phyloP scores from a whole-genome alignment of 495 filamentous ascomycete species.

The Margaritispora aquatica region DNA sequence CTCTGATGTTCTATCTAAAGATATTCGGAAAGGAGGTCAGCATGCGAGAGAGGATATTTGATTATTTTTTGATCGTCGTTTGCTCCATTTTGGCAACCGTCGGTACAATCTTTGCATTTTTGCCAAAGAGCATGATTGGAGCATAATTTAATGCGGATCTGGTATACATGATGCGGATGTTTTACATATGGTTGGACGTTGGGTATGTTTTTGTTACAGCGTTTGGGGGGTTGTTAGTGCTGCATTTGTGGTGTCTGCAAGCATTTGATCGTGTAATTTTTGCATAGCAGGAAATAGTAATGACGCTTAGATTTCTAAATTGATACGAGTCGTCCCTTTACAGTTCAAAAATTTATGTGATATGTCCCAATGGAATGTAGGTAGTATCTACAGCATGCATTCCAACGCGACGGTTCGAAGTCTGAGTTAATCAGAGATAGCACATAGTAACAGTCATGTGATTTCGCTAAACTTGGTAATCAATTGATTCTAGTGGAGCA shows the following conservation, averaged over 20 bases:
- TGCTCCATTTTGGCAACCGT: slow-evolving; percentile 63
- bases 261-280: background rate
- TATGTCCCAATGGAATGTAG: background rate
- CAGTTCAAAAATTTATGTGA: background rate
- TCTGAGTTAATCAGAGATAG: too few relatives aligned
- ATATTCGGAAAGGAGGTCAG: slow-evolving; percentile 79
- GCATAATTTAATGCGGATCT: slow-evolving; percentile 28
- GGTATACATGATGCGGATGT: background rate
- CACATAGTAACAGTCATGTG: too few relatives aligned
- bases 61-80: slow-evolving; percentile 63
- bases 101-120: slow-evolving; percentile 81
- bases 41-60: slow-evolving; percentile 54
- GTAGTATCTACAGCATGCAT: too few relatives aligned
- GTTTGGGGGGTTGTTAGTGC: background rate
- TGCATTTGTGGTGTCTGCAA: background rate
- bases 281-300: background rate
- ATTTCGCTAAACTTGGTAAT: too few relatives aligned
- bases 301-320: background rate
- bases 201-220: background rate
- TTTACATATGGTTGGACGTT: background rate
- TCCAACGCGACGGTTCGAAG: too few relatives aligned
- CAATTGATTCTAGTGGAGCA: too few relatives aligned
- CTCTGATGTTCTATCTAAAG: slow-evolving; percentile 85
- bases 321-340: background rate
- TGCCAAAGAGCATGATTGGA: slow-evolving; percentile 60